These are phyloP conservation scores for Thelonectria blattea DNA, from an alignment of 2,329 filamentous ascomycete genomes.

Conservation along the genomic window DNA sequence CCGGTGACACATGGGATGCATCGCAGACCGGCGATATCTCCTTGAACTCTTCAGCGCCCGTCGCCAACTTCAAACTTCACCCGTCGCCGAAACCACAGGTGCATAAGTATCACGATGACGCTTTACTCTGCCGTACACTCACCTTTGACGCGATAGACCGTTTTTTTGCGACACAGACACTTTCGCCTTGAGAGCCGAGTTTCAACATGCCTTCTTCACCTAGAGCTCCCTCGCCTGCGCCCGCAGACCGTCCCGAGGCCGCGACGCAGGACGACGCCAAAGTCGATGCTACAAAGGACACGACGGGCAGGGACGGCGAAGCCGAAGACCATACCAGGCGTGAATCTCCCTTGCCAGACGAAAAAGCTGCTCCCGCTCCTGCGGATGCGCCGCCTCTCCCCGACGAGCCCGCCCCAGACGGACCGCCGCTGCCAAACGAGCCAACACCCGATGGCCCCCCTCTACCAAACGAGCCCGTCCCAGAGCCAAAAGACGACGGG, in stretches of 20 bases:
- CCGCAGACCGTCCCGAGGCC: conserved; percentile 15
- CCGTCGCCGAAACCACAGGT: conserved; percentile 44
- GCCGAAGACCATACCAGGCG: conserved; percentile 30
- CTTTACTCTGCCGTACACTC: conserved; percentile 44
- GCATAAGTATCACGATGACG: conserved; percentile 48
- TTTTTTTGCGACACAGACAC: conserved; percentile 27
- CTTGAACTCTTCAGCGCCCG: background rate
- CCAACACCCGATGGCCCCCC: conserved; percentile 43
- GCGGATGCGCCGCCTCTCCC: conserved; percentile 46
- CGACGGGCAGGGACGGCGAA: conserved; percentile 25
- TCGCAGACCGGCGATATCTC: background rate
- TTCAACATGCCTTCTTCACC: conserved; percentile 33
- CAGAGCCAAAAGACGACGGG: conserved; percentile 70
- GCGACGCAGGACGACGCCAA: conserved; percentile 24
- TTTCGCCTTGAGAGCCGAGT: background rate
- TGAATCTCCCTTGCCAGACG: background rate
- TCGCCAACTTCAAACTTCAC: conserved; percentile 18
- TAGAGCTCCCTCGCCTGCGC: conserved; percentile 25
- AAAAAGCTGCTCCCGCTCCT: conserved; percentile 22
- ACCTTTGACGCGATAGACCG: conserved; percentile 46
- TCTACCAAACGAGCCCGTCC: conserved; percentile 50
- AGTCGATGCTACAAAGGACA: conserved; percentile 21
- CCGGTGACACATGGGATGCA: background rate
- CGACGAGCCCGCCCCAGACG: conserved; percentile 38
- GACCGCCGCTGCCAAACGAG: conserved; percentile 45